Conservation (phyloP, 306 rosid genomes). For the Rubus idaeus region DNA sequence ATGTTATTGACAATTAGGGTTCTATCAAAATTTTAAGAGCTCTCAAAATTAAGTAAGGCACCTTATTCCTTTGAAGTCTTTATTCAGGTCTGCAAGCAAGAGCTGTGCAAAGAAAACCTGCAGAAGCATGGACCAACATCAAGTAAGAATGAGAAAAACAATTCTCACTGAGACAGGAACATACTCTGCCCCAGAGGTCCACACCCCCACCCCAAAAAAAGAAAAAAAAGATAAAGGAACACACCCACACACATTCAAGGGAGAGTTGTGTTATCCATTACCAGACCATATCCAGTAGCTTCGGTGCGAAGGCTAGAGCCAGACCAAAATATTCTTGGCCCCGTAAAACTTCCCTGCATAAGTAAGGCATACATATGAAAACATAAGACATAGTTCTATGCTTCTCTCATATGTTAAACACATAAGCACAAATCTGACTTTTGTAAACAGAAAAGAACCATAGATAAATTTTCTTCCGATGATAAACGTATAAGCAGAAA, state of each 20-base stretch:
- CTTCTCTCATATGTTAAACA: slow-evolving; percentile 24
- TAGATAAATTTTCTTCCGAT: background rate
- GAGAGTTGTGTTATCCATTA: slow-evolving; percentile 45
- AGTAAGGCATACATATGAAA: slow-evolving; percentile 50
- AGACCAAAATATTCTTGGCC: slow-evolving; percentile 98
- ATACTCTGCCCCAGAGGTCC: background rate
- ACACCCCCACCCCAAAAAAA: slow-evolving; percentile 1
- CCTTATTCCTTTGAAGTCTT: slow-evolving; percentile 98
- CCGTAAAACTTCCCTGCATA: slow-evolving; percentile 99
- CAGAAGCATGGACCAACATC: slow-evolving; percentile 30
- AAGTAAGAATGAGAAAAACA: background rate
- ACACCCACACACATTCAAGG: slow-evolving; percentile 17
- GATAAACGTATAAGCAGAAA: background rate
- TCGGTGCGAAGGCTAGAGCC: slow-evolving; percentile 98
- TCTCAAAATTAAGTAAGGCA: slow-evolving; percentile 35
- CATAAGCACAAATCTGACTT: slow-evolving; percentile 19
- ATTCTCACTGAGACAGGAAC: background rate
- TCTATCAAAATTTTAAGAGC: slow-evolving; percentile 26
- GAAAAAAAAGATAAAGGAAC: background rate
- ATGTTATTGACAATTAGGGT: slow-evolving; percentile 20
- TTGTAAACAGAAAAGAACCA: background rate
- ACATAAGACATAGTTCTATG: slow-evolving; percentile 27
- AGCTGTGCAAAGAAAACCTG: slow-evolving; percentile 99
- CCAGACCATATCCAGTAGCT: slow-evolving; percentile 99
- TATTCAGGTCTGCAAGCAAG: slow-evolving; percentile 93